These are phyloP conservation scores for Aureobasidium lini DNA, from an alignment of 2,329 filamentous ascomycete genomes.

Conservation along the genomic window DNA sequence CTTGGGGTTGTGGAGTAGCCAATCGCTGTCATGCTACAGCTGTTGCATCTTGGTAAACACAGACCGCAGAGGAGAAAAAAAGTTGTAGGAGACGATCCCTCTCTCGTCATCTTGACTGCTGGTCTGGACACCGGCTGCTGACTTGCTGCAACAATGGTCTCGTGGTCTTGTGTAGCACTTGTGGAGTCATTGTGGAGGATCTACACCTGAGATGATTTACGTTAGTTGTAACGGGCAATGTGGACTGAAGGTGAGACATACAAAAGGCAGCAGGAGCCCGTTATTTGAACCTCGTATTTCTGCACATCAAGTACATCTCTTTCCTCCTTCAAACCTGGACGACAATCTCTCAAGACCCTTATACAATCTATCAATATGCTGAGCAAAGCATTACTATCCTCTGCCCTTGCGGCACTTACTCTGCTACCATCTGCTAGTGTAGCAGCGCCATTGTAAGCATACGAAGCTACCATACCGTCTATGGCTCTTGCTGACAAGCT, in stretches of 20 bases:
- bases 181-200: neutral
- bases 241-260: neutral
- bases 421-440: neutral
- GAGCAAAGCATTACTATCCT: conserved; percentile 6
- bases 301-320: conserved; percentile 7
- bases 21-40: neutral
- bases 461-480: too few species aligned
- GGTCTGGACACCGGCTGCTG: neutral
- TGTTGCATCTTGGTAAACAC: neutral
- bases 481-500: neutral
- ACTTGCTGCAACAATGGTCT: conserved; percentile 10
- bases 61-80: neutral
- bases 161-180: conserved; percentile 6
- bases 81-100: neutral
- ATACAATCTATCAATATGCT: conserved; percentile 8
- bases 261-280: neutral
- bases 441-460: conserved; percentile 10
- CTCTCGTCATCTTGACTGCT: conserved; percentile 10
- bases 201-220: conserved; percentile 4
- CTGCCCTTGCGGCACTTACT: conserved; percentile 12
- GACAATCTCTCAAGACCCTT: neutral
- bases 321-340: neutral
- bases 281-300: neutral
- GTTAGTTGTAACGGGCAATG: neutral
- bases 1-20: conserved; percentile 1